Evolutionary conservation across 257 asterid species (phyloP).

Genomic region (Osmanthus fragrans): DNA sequence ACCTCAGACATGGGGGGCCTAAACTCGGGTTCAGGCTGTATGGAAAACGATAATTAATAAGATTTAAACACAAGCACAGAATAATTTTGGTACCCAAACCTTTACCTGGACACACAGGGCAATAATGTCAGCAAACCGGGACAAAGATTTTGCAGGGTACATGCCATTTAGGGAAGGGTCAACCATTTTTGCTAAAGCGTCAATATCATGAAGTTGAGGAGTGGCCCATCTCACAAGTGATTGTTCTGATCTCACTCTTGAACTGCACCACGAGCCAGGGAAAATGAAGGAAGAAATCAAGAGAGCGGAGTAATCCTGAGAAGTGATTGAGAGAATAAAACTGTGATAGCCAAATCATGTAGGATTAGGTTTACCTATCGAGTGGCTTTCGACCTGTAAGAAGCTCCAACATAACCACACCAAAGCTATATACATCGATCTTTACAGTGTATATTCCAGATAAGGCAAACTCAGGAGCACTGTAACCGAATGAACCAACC

Average conservation of each 20-base stretch:
- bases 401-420: conserved; percentile 96
- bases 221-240: conserved; percentile 99
- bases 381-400: conserved; percentile 98
- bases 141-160: conserved; percentile 97
- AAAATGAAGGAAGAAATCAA: neutral
- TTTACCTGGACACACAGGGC: conserved; percentile 97
- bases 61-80: neutral
- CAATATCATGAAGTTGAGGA: conserved; percentile 97
- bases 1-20: conserved; percentile 99
- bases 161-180: conserved; percentile 87
- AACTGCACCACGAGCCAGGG: conserved; percentile 43
- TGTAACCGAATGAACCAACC: conserved; percentile 89
- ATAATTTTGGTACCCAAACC: conserved; percentile 3
- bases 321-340: neutral
- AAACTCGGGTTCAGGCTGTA: conserved; percentile 96
- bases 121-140: conserved; percentile 92
- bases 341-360: conserved; percentile 6
- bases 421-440: conserved; percentile 95
- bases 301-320: neutral
- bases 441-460: conserved; percentile 93
- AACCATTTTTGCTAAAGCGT: conserved; percentile 95
- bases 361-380: conserved; percentile 61
- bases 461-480: conserved; percentile 96
- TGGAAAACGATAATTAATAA: neutral
- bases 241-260: conserved; percentile 85